These are phyloP conservation scores for Pseudonitzschia multiseries DNA, from an alignment of 108 stramenopile species.

Conservation along the genomic window DNA sequence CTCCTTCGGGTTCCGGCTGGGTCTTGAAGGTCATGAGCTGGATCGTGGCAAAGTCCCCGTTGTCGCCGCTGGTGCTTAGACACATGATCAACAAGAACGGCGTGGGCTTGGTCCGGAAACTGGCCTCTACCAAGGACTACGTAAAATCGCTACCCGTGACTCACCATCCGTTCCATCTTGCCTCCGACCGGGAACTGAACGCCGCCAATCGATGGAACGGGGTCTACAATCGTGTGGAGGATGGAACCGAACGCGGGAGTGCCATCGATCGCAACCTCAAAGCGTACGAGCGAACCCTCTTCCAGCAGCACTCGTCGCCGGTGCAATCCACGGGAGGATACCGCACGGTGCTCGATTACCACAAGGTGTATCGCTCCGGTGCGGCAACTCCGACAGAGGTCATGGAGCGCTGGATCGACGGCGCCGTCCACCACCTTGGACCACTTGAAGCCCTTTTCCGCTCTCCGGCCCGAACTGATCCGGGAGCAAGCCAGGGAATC, in stretches of 20 bases:
- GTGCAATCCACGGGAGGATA: background rate
- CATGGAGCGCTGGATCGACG: slow-evolving; percentile 7
- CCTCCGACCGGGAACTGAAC: background rate
- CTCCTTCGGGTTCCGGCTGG: background rate
- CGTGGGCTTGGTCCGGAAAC: slow-evolving; percentile 7
- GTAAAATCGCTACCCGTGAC: background rate
- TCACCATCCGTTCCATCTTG: background rate
- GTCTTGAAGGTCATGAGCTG: slow-evolving; percentile 1
- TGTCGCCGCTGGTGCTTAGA: background rate
- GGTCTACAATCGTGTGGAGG: background rate
- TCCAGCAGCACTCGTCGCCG: background rate
- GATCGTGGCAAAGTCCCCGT: slow-evolving; percentile 2
- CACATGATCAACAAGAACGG: slow-evolving; percentile 15
- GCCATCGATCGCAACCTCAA: background rate
- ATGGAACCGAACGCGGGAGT: background rate
- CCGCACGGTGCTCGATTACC: slow-evolving; percentile 20
- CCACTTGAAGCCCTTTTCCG: slow-evolving; percentile 8
- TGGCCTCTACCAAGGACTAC: slow-evolving; percentile 7
- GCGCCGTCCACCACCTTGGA: background rate
- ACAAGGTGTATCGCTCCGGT: slow-evolving; percentile 1
- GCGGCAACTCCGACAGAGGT: slow-evolving; percentile 7
- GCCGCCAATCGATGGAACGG: background rate
- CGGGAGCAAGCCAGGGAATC: slow-evolving; percentile 19
- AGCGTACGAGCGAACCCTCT: background rate
- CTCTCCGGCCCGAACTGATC: slow-evolving; percentile 2